Conservation (phyloP, 352 stramenopile genomes). For the Aphanomyces stellatus region DNA sequence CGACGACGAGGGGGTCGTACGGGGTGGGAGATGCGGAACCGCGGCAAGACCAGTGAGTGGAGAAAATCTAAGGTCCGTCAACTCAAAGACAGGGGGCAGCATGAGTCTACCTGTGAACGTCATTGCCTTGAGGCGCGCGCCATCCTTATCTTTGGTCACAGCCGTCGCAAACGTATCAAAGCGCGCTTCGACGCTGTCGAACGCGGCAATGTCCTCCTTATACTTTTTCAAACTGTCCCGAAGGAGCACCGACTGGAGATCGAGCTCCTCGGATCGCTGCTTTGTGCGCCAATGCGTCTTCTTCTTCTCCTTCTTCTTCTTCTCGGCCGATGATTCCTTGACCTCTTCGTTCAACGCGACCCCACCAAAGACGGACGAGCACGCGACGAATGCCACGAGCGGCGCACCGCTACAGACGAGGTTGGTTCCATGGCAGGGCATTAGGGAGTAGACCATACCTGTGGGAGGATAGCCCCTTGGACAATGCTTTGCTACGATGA, state of each 20-base stretch:
- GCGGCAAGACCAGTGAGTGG: slow-evolving; percentile 59
- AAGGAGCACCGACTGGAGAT: slow-evolving; percentile 5
- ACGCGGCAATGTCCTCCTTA: slow-evolving; percentile 15
- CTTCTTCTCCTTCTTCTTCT: slow-evolving; percentile 17
- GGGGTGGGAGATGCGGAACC: slow-evolving; percentile 49
- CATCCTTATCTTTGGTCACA: slow-evolving; percentile 25
- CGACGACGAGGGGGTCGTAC: slow-evolving; percentile 23
- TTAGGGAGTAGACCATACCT: no score
- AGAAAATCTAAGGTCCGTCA: slow-evolving; percentile 38
- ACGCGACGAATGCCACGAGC: not conserved
- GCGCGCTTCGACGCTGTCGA: slow-evolving; percentile 24
- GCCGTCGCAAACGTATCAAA: slow-evolving; percentile 57
- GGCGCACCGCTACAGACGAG: no score
- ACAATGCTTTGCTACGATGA: no score
- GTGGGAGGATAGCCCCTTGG: no score
- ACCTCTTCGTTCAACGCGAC: not conserved
- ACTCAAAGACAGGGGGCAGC: not conserved
- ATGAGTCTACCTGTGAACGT: slow-evolving; percentile 40
- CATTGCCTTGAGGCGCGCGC: slow-evolving; percentile 33
- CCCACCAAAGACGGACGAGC: not conserved
- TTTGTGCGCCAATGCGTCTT: slow-evolving; percentile 19
- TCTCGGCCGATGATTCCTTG: not conserved
- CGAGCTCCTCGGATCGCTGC: slow-evolving; percentile 9
- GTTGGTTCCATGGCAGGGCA: no score
- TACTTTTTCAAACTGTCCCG: slow-evolving; percentile 19